Conservation (phyloP, 495 filamentous ascomycete species). For the Elasticomyces elasticus region DNA sequence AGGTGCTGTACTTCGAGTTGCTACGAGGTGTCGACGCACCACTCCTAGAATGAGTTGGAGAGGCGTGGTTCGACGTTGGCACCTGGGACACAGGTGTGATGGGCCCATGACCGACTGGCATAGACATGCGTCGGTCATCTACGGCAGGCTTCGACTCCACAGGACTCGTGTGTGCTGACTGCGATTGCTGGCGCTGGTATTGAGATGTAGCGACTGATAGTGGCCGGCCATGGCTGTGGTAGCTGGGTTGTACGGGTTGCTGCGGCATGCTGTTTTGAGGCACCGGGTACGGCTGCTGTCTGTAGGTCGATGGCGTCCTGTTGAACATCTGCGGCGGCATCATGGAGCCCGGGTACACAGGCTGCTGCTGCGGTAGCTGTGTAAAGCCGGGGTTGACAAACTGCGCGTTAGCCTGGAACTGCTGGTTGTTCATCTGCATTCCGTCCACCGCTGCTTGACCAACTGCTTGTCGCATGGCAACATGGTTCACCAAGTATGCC, state of each 20-base stretch:
- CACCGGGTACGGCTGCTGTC: slow-evolving; percentile 30
- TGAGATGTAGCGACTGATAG: slow-evolving; percentile 29
- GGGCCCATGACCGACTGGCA: slow-evolving; percentile 23
- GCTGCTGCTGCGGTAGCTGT: slow-evolving; percentile 19
- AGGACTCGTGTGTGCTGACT: slow-evolving; percentile 20
- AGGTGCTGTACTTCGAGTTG: background rate
- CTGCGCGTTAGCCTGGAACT: slow-evolving; percentile 36
- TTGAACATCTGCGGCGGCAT: slow-evolving; percentile 36
- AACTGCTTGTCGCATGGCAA: slow-evolving; percentile 46
- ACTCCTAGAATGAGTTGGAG: slow-evolving; percentile 9
- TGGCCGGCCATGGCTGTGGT: slow-evolving; percentile 29
- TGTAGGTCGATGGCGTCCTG: slow-evolving; percentile 26
- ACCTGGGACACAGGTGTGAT: slow-evolving; percentile 24
- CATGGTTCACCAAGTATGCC: slow-evolving; percentile 49
- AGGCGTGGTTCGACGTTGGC: slow-evolving; percentile 18
- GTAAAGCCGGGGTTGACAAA: slow-evolving; percentile 25
- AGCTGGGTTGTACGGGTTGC: slow-evolving; percentile 21
- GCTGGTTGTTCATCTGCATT: slow-evolving; percentile 3
- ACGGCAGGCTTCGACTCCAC: slow-evolving; percentile 9
- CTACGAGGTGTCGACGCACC: background rate
- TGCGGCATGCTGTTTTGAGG: slow-evolving; percentile 12
- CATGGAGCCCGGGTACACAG: slow-evolving; percentile 18
- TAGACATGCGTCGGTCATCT: slow-evolving; percentile 32
- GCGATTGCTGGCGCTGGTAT: slow-evolving; percentile 11
- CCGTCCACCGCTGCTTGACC: slow-evolving; percentile 31